phyloP scores from a whole-genome alignment of 2,329 filamentous ascomycete species.

The Paraphoma chrysanthemicola region DNA sequence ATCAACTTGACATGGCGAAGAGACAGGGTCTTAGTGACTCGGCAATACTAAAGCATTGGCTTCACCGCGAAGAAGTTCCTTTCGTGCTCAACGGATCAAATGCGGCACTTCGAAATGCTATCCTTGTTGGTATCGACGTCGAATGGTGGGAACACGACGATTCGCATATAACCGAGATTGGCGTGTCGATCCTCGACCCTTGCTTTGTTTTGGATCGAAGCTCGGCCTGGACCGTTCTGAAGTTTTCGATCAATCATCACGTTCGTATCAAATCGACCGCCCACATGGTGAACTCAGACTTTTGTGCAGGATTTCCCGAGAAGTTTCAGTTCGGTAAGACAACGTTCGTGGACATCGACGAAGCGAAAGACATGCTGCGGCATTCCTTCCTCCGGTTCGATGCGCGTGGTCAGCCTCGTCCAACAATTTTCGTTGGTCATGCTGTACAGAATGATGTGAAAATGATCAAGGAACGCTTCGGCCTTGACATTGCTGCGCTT shows the following conservation, averaged over 20 bases:
- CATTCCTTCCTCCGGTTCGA: slow-evolving; percentile 5
- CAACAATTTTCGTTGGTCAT: slow-evolving; percentile 30
- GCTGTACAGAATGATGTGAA: slow-evolving; percentile 21
- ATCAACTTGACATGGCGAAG: no score
- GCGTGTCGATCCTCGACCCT: slow-evolving; percentile 15
- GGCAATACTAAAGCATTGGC: not conserved
- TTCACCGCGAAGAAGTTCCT: not conserved
- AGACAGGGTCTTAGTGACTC: not conserved
- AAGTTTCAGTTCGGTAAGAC: slow-evolving; percentile 25
- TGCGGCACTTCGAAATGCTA: slow-evolving; percentile 6
- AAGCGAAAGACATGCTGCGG: slow-evolving; percentile 11
- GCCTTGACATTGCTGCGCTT: slow-evolving; percentile 15
- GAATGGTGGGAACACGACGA: slow-evolving; percentile 26
- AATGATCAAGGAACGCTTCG: slow-evolving; percentile 20
- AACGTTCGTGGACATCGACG: slow-evolving; percentile 10
- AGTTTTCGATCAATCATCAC: slow-evolving; percentile 7
- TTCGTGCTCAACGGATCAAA: not conserved
- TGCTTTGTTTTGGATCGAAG: not conserved
- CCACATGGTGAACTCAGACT: slow-evolving; percentile 20
- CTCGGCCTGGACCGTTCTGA: not conserved
- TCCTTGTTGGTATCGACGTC: slow-evolving; percentile 20
- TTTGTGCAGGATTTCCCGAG: slow-evolving; percentile 14
- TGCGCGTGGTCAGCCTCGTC: not conserved
- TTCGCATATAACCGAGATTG: slow-evolving; percentile 21
- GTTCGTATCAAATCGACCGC: slow-evolving; percentile 20